Evolutionary conservation across 2,329 filamentous ascomycete genomes (phyloP), one percentile per base, ranked within the genome.

Genomic region (Raffaelea deltoideospora): DNA sequence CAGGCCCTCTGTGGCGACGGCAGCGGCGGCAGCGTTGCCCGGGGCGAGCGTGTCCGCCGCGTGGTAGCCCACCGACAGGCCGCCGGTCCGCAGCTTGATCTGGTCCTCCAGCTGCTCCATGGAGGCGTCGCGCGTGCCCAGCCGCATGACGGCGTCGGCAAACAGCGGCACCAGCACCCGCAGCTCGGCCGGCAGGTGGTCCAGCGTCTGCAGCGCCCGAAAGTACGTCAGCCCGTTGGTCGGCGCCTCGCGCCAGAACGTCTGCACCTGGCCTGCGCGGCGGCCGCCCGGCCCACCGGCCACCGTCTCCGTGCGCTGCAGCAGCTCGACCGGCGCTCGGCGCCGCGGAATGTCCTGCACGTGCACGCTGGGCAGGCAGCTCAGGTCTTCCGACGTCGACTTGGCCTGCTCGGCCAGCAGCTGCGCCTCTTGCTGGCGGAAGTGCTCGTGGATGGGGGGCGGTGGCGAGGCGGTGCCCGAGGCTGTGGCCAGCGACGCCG

Each of bases 171-270:
- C 72, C 40, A 96, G 65, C 47, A 83, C 67, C 36, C 90, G 73
- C 36, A 96, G 67, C 43, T 95, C 84, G 42, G 88, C 78, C 0
- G 88, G 85, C 13, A 98, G 62, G 42, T 80, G 74, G 31, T 83
- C 69, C 37, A 96, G 65, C 0, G 72, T 68, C 52, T 92, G 86
- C 54, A 96, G 72, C 3, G 85, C 86, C 41, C 87, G 79, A 63
- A 98, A 94, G 54, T 98, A 98, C 2, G 88, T 96, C 40, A 98
- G 62, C 0, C 90, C 90, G 49, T 98, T 98, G 0, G 90, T 98
- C 3, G 85, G 82, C 8, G 87, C 85, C 55, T 93, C 84, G 35
- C 80, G 78, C 86, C 87, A 95, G 49, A 95, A 83, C 4, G 90
- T 73, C 32, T 79, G 74, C 29, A 79, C 70, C 14, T 70, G 67